Evolutionary conservation across 768 basidiomycete species (phyloP), one percentile per base, ranked within the genome.

Genomic region (Serpula lacrymans): DNA sequence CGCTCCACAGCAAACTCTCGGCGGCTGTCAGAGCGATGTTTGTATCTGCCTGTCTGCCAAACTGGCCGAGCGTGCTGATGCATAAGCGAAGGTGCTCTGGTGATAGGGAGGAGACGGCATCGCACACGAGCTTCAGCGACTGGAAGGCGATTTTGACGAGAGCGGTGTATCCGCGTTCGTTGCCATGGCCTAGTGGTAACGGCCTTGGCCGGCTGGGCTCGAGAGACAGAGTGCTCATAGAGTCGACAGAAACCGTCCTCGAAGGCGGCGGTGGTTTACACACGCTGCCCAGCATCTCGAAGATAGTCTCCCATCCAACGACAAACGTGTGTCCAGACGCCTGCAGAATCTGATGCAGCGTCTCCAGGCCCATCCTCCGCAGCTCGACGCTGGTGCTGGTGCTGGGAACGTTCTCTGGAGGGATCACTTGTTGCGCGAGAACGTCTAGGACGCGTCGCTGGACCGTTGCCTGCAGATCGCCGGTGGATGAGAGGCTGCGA

Each of bases 11-110:
- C 3, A 97, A 65, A 39, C 90, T 92, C 43, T 91, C 91, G 0
- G 94, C 91, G 0, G 91, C 90, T 1, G 95, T 95, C 41, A 99
- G 67, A 1, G 93, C 89, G 41, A 99, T 95, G 52, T 99, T 99
- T 27, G 95, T 94, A 49, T 98, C 96, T 1, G 81, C 75, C 53
- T 98, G 95, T 13, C 84, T 77, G 6, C 94, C 93, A 61, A 95
- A 99, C 40, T 86, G 83, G 5, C 90, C 90, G 0, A 99, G 71
- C 4, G 95, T 94, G 46, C 73, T 78, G 62, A 98, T 95, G 52
- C 93, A 97, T 7, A 89, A 71, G 6, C 84, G 83, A 17, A 97
- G 78, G 52, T 95, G 85, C 18, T 82, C 78, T 0, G 83, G 76
- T 0, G 87, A 84, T 13, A 98, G 75, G 2, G 79, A 77, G 1